These are phyloP conservation scores for Fagopyrum esculentum DNA, from an alignment of 148 eudicot species.

Conservation along the genomic window DNA sequence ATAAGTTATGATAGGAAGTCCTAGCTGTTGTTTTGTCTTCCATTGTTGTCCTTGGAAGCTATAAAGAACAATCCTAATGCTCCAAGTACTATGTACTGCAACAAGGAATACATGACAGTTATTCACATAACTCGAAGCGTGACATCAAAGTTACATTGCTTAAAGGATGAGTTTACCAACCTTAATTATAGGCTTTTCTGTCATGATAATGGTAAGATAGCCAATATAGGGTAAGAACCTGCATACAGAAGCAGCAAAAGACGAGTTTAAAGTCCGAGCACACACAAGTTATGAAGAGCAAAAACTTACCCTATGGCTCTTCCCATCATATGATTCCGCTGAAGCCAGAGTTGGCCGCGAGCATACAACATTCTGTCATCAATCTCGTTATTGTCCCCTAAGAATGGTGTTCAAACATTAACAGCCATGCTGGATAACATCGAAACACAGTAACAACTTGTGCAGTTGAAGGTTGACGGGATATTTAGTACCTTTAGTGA, in stretches of 20 bases:
- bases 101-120: not conserved
- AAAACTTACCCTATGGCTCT: conserved; percentile 69
- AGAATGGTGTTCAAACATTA: not conserved
- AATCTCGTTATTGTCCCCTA: conserved; percentile 60
- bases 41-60: conserved; percentile 31
- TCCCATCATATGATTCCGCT: conserved; percentile 74
- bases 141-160: too few species aligned
- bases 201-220: conserved; percentile 66
- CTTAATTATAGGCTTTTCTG: conserved; percentile 52
- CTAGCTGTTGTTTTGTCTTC: not conserved
- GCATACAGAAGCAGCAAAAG: conserved; percentile 8
- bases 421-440: too few species aligned
- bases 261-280: too few species aligned
- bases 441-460: not conserved
- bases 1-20: too few species aligned
- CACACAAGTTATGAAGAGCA: not conserved
- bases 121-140: conserved; percentile 5
- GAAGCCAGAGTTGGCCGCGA: conserved; percentile 70
- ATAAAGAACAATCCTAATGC: conserved; percentile 46
- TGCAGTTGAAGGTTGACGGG: not conserved
- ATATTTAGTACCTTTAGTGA: conserved; percentile 43
- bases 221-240: conserved; percentile 68
- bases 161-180: conserved; percentile 16
- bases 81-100: conserved; percentile 55
- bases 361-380: conserved; percentile 68